Conservation (phyloP, 768 basidiomycete genomes). For the Tubosaeta brunneosetosa region DNA sequence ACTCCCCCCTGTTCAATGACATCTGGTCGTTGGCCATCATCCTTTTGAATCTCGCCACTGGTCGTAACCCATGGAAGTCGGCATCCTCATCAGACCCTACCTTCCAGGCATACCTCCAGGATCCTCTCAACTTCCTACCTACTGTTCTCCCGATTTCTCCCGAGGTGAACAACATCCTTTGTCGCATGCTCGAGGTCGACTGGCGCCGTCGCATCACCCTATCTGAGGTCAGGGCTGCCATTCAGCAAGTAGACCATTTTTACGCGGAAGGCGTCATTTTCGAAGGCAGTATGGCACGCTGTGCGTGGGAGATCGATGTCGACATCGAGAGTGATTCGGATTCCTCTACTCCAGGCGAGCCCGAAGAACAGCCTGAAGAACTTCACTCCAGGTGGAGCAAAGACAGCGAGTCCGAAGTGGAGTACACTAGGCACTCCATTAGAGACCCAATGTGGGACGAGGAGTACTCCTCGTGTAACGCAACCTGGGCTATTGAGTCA, state of each 20-base stretch:
- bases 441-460: constrained; percentile 31
- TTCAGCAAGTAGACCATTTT: constrained; percentile 57
- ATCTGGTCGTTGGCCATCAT: constrained; percentile 97
- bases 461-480: constrained; percentile 42
- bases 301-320: constrained; percentile 73
- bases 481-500: constrained; percentile 54
- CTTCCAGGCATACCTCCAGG: constrained; percentile 80
- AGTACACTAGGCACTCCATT: constrained; percentile 26
- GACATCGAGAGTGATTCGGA: constrained; percentile 59
- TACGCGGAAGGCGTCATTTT: constrained; percentile 74
- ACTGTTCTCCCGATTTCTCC: constrained; percentile 77
- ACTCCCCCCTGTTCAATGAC: constrained; percentile 87
- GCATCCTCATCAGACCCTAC: constrained; percentile 80
- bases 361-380: constrained; percentile 35
- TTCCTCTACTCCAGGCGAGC: constrained; percentile 44
- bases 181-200: constrained; percentile 68
- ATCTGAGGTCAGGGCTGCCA: constrained; percentile 45
- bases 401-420: constrained; percentile 38
- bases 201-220: constrained; percentile 51
- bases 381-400: constrained; percentile 59
- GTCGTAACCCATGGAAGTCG: constrained; percentile 94
- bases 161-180: constrained; percentile 68
- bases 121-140: constrained; percentile 76
- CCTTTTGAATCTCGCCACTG: constrained; percentile 90
- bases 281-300: constrained; percentile 76